Evolutionary conservation across 2,329 filamentous ascomycete genomes (phyloP).

Genomic region (Hymenotorrendiella dingleyae): DNA sequence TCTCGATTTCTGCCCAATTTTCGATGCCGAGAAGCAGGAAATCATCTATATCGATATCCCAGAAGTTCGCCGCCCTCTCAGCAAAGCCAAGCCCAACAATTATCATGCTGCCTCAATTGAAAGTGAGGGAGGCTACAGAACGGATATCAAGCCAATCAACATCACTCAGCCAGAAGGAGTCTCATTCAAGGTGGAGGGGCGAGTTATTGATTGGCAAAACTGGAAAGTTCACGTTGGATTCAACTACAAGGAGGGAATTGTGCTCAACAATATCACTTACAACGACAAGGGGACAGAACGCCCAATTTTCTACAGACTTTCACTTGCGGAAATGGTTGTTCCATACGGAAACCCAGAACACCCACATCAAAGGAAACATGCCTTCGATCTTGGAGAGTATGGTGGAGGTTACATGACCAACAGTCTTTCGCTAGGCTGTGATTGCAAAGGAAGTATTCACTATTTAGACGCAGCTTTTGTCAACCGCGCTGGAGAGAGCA

Average conservation of each 20-base stretch:
- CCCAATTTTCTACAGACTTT: constrained; percentile 82
- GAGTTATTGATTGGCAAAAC: constrained; percentile 81
- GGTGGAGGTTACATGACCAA: constrained; percentile 82
- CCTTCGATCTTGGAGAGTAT: constrained; percentile 76
- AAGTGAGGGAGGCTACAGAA: constrained; percentile 68
- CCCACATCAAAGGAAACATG: constrained; percentile 75
- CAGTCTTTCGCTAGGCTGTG: constrained; percentile 67
- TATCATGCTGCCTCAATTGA: constrained; percentile 72
- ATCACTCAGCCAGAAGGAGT: constrained; percentile 87
- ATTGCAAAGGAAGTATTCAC: constrained; percentile 86
- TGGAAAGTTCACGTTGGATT: constrained; percentile 92
- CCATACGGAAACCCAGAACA: constrained; percentile 79
- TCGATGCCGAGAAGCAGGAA: constrained; percentile 69
- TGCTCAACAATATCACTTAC: constrained; percentile 84
- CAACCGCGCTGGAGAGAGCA: constrained; percentile 66
- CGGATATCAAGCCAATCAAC: constrained; percentile 77
- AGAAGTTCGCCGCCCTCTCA: constrained; percentile 67
- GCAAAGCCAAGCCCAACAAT: constrained; percentile 66
- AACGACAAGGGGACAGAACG: constrained; percentile 75
- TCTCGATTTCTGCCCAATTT: constrained; percentile 91
- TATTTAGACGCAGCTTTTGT: constrained; percentile 84
- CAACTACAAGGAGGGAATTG: constrained; percentile 89
- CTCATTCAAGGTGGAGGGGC: constrained; percentile 71
- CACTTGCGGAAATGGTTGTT: constrained; percentile 89
- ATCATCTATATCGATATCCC: constrained; percentile 59